Evolutionary conservation across 768 basidiomycete genomes (phyloP).

Genomic region (Tricholoma saponaceum): DNA sequence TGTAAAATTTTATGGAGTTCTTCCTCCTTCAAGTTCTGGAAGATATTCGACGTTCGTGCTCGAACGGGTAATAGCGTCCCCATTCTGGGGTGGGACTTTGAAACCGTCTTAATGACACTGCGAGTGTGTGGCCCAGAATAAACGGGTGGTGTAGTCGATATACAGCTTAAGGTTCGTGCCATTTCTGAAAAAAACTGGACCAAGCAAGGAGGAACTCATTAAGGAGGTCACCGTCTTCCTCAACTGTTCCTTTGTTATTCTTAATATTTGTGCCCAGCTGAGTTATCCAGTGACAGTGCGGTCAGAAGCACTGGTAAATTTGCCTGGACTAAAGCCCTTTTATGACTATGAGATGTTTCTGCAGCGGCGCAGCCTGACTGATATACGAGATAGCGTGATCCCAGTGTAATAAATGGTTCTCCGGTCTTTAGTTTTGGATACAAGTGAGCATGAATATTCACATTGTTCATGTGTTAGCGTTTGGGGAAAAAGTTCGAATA

Average conservation of each 20-base stretch:
- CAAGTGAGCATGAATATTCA: too few species aligned
- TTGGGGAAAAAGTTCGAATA: too few species aligned
- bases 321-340: not conserved
- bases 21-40: not conserved
- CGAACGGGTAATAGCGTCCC: not conserved
- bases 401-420: too few species aligned
- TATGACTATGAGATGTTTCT: not conserved
- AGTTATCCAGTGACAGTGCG: not conserved
- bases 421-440: too few species aligned
- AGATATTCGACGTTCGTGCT: not conserved
- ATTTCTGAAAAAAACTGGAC: too few species aligned
- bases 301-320: not conserved
- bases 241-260: not conserved
- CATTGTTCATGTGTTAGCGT: too few species aligned
- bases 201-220: not conserved
- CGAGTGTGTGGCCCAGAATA: not conserved
- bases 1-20: too few species aligned
- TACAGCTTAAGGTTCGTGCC: not conserved
- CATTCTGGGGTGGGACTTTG: not conserved
- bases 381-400: too few species aligned
- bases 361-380: not conserved
- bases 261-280: too few species aligned
- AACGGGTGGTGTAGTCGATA: not conserved
- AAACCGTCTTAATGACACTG: not conserved
- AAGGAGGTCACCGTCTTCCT: not conserved